Percentiles rank a stretch among this genome's conserved stretches.
Conservation (phyloP, 2,329 filamentous ascomycete species). For the Bipolaris sorokiniana region DNA sequence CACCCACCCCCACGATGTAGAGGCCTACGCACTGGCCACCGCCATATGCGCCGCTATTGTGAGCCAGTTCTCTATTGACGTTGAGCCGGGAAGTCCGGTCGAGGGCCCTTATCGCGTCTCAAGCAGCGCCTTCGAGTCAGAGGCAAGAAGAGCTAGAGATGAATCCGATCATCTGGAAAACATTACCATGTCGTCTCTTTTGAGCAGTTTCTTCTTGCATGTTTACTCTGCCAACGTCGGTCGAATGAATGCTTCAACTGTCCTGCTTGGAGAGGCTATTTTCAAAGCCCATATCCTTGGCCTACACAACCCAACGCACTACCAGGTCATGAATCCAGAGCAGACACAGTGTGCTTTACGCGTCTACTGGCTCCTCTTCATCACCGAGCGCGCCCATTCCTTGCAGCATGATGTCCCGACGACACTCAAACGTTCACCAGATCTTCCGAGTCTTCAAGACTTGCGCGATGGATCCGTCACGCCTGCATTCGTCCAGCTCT, state of each 20-base stretch:
- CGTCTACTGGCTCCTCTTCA: slow-evolving; percentile 48
- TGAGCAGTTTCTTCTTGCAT: slow-evolving; percentile 44
- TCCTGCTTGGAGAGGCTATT: slow-evolving; percentile 43
- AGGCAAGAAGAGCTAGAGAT: slow-evolving; percentile 37
- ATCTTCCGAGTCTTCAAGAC: slow-evolving; percentile 38
- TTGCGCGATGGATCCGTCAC: slow-evolving; percentile 41
- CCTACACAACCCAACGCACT: slow-evolving; percentile 36
- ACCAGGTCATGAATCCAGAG: slow-evolving; percentile 33
- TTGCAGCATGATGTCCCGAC: slow-evolving; percentile 46
- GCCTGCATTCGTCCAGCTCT: slow-evolving; percentile 44
- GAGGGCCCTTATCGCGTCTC: slow-evolving; percentile 44
- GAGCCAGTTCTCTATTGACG: slow-evolving; percentile 44
- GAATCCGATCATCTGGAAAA: slow-evolving; percentile 42
- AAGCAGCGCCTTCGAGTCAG: slow-evolving; percentile 38
- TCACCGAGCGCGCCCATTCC: slow-evolving; percentile 45
- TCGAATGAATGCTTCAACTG: slow-evolving; percentile 43
- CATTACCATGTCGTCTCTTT: slow-evolving; percentile 36
- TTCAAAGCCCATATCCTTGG: slow-evolving; percentile 44
- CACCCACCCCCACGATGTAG: slow-evolving; percentile 40
- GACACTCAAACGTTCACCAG: slow-evolving; percentile 37
- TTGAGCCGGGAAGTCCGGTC: slow-evolving; percentile 38
- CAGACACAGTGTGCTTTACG: slow-evolving; percentile 38
- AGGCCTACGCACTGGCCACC: slow-evolving; percentile 41
- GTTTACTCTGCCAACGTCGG: slow-evolving; percentile 45
- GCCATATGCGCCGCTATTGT: slow-evolving; percentile 45